phyloP scores from a whole-genome alignment of 2,329 filamentous ascomycete species.

The Emergomyces orientalis region DNA sequence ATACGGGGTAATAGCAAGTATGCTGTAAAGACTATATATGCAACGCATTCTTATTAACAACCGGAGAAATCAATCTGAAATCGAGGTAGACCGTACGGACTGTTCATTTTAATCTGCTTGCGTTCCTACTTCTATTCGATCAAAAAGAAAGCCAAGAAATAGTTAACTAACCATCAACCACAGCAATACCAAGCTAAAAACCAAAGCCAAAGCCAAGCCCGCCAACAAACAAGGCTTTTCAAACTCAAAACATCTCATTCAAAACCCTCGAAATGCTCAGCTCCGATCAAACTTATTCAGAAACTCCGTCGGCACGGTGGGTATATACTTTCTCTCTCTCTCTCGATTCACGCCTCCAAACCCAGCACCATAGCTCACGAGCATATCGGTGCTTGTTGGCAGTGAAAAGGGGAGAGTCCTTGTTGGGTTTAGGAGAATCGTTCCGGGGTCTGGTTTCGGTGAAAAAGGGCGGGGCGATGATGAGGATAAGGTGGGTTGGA shows the following conservation, averaged over 20 bases:
- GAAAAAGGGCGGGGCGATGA: constrained; percentile 17
- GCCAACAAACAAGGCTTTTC: neutral
- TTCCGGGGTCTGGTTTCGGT: constrained; percentile 12
- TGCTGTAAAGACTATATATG: no score
- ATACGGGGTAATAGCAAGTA: no score
- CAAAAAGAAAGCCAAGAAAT: neutral
- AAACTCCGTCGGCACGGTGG: constrained; percentile 89
- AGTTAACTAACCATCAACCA: neutral
- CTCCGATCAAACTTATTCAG: constrained; percentile 68
- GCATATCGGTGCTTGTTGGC: constrained; percentile 93
- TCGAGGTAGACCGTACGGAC: neutral
- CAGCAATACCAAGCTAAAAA: neutral
- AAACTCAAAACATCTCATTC: neutral
- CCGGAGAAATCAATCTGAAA: neutral
- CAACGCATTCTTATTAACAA: no score
- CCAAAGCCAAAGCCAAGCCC: neutral
- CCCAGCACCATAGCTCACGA: constrained; percentile 87
- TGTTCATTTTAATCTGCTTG: neutral
- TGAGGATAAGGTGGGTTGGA: constrained; percentile 21
- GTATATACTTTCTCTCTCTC: constrained; percentile 88
- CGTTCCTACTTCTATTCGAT: neutral
- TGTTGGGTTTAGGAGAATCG: constrained; percentile 72
- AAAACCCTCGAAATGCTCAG: neutral
- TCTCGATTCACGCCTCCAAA: constrained; percentile 90
- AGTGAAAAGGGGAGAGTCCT: constrained; percentile 92